Percentiles rank a stretch among this genome's conserved stretches.
phyloP scores from a whole-genome alignment of 169 alveolate genomes.

The Plasmodium yoelii region DNA sequence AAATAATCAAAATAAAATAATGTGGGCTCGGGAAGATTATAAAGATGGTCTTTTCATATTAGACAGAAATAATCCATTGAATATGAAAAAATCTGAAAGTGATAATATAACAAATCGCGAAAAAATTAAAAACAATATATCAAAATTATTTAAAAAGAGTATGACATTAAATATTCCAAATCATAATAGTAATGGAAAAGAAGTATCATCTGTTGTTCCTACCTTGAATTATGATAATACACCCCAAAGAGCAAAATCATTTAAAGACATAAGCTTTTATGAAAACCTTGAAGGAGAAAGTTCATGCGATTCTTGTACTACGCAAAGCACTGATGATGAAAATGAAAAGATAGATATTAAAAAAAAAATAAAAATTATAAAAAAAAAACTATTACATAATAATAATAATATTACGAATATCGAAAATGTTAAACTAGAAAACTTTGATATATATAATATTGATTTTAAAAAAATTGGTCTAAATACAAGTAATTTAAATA shows the following conservation, averaged over 20 bases:
- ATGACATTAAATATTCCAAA: background rate
- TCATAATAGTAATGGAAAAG: conserved; percentile 5
- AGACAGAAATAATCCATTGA: background rate
- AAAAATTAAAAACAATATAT: conserved; percentile 20
- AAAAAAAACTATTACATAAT: conserved; percentile 16
- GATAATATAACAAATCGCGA: background rate
- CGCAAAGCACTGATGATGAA: background rate
- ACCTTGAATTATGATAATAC: too few relatives aligned
- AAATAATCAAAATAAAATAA: background rate
- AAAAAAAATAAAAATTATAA: conserved; percentile 20
- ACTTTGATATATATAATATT: conserved; percentile 52
- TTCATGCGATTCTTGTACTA: background rate
- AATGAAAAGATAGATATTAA: conserved; percentile 18
- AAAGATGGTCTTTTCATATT: background rate
- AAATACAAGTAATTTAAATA: conserved; percentile 41
- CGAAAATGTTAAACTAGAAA: conserved; percentile 28
- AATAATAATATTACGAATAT: conserved; percentile 36
- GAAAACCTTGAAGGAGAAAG: background rate
- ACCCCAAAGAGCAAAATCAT: too few relatives aligned
- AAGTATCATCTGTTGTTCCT: background rate
- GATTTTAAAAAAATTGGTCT: conserved; percentile 61
- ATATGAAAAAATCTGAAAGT: conserved; percentile 2
- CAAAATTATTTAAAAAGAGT: background rate
- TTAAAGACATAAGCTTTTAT: too few relatives aligned
- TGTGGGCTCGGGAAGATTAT: conserved; percentile 11